Percentiles rank a stretch among this genome's conserved stretches.
Evolutionary conservation across 202 grass and related monocot species (phyloP).

Genomic region (Miscanthus sacchariflorus): DNA sequence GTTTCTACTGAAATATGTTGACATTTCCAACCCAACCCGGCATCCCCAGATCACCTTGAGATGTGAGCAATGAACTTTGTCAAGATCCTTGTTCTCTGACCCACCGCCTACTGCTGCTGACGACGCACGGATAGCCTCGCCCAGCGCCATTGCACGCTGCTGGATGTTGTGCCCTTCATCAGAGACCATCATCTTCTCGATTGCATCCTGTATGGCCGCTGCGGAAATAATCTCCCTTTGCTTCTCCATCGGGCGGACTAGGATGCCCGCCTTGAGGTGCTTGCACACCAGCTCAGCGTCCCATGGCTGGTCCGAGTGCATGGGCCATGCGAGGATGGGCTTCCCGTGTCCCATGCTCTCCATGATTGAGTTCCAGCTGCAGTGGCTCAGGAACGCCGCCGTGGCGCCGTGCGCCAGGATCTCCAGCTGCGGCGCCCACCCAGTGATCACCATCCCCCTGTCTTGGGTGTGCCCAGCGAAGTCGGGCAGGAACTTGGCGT

Average conservation of each 20-base stretch:
- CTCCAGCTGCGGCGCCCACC: constrained; percentile 74
- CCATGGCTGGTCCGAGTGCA: constrained; percentile 74
- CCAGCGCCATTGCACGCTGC: constrained; percentile 5
- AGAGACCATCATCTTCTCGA: constrained; percentile 51
- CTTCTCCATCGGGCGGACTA: constrained; percentile 45
- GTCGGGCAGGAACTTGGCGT: constrained; percentile 27
- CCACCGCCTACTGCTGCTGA: background rate
- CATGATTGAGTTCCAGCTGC: constrained; percentile 82
- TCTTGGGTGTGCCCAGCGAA: constrained; percentile 27
- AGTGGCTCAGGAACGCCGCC: constrained; percentile 76
- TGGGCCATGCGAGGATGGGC: constrained; percentile 67
- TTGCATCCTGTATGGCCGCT: constrained; percentile 32
- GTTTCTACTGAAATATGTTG: no score
- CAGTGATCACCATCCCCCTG: constrained; percentile 55
- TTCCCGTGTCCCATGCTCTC: constrained; percentile 72
- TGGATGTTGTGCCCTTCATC: background rate
- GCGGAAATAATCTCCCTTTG: constrained; percentile 34
- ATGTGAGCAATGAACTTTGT: constrained; percentile 24
- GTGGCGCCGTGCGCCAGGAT: constrained; percentile 68
- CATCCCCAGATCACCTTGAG: background rate
- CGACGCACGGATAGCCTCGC: background rate
- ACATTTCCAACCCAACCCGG: no score
- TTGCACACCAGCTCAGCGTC: constrained; percentile 58
- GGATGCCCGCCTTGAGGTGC: constrained; percentile 55
- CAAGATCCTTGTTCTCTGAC: background rate